Conservation (phyloP, 2,329 filamentous ascomycete genomes). For the Dothistroma septosporum region DNA sequence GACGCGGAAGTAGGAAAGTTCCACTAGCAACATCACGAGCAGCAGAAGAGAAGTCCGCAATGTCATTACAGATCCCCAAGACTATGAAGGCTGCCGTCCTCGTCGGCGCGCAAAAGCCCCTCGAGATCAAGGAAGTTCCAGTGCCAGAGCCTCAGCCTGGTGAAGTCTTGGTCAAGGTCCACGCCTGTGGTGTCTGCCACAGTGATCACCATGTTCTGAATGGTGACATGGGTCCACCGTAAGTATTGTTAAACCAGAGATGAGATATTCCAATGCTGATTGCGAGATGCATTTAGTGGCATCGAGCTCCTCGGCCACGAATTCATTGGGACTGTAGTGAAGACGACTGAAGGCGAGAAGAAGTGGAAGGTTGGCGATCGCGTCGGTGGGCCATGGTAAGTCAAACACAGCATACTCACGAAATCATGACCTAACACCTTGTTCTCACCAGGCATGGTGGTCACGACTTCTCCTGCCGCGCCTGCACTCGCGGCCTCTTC, state of each 20-base stretch:
- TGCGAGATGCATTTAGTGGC: slow-evolving; percentile 46
- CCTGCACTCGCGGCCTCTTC: slow-evolving; percentile 60
- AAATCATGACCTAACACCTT: no score
- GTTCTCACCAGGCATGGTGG: slow-evolving; percentile 55
- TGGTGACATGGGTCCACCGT: slow-evolving; percentile 53
- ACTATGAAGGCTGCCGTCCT: slow-evolving; percentile 65
- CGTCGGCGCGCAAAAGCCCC: slow-evolving; percentile 48
- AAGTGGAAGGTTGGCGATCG: slow-evolving; percentile 61
- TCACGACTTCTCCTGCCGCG: slow-evolving; percentile 58
- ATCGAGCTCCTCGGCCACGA: slow-evolving; percentile 57
- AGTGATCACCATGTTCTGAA: slow-evolving; percentile 56
- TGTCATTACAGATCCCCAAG: slow-evolving; percentile 45
- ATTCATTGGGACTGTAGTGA: slow-evolving; percentile 61
- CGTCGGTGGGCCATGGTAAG: slow-evolving; percentile 60
- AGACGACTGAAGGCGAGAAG: slow-evolving; percentile 53
- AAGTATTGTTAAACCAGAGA: no score
- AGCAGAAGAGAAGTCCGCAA: not conserved
- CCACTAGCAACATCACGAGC: not conserved
- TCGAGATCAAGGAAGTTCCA: slow-evolving; percentile 57
- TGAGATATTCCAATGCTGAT: no score
- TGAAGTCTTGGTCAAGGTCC: slow-evolving; percentile 65
- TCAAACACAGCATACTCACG: not conserved
- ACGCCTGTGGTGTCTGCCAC: slow-evolving; percentile 69
- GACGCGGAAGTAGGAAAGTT: not conserved
- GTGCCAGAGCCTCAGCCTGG: slow-evolving; percentile 54